Evolutionary conservation across 441 rosid genomes (phyloP), one percentile per base, ranked within the genome.

Genomic region (Daphne laureola): DNA sequence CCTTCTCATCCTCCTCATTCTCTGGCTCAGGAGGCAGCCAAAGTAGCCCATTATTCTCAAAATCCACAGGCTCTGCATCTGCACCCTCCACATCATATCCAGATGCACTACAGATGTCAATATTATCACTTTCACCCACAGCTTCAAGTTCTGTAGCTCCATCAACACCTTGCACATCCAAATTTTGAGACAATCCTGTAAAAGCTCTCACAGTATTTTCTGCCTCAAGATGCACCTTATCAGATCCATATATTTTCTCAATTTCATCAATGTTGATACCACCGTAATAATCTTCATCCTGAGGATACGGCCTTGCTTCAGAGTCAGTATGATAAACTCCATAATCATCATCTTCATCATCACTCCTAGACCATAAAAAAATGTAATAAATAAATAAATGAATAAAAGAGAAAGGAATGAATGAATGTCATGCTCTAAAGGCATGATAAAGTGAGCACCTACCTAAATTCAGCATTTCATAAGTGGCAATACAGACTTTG

Each of bases 1-100:
- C 93, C 73, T 69, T 82, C 54, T 84, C 93, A 60, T 84, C 93
- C 54, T 84, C 86, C 62, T 76, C 89, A 46, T 84, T 79, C 65
- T 71, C 93, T 57, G 89, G 93, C 63, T 84, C 83, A 51, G 93
- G 93, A 41, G 89, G 93, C 36, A 73, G 66, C 93, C 93, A 84
- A 52, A 84, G 68, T 36, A 66, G 50, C 51, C 80, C 78, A 67
- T 71, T 76, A 41, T 66, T 82, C 78, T 84, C 93, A 58, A 76
- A 82, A 70, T 84, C 86, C 59, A 84, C 73, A 53, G 82, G 79
- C 55, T 78, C 83, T 17, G 63, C 26, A 51, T 72, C 73, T 16
- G 60, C 62, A 54, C 69, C 74, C 70, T 66, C 78, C 58, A 65
- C 77, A 40, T 80, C 75, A 66, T 63, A 67, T 11, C 69, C 55